Conservation (phyloP, 352 stramenopile genomes). For the Globisporangium middletonii region DNA sequence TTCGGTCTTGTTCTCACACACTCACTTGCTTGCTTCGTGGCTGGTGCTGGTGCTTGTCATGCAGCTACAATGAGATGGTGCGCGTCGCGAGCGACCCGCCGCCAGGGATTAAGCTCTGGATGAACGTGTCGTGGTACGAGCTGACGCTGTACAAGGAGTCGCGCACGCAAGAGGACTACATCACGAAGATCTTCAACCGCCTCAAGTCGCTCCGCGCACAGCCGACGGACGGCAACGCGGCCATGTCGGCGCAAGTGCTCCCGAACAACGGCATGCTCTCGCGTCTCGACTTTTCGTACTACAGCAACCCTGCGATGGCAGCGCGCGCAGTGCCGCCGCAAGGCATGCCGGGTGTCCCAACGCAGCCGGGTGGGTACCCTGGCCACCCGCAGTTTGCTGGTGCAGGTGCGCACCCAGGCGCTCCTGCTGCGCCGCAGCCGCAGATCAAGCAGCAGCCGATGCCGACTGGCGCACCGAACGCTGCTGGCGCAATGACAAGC, state of each 20-base stretch:
- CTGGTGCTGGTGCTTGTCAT: slow-evolving; percentile 4
- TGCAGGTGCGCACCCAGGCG: neutral
- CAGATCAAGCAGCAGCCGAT: slow-evolving; percentile 15
- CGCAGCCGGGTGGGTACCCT: slow-evolving; percentile 30
- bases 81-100: slow-evolving; percentile 72
- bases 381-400: slow-evolving; percentile 32
- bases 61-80: slow-evolving; percentile 80
- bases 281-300: slow-evolving; percentile 69
- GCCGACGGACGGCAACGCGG: slow-evolving; percentile 65
- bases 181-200: slow-evolving; percentile 84
- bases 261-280: slow-evolving; percentile 71
- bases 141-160: slow-evolving; percentile 81
- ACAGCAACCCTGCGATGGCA: slow-evolving; percentile 55
- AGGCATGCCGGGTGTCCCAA: slow-evolving; percentile 10
- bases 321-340: slow-evolving; percentile 21
- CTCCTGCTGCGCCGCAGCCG: slow-evolving; percentile 4
- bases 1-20: neutral
- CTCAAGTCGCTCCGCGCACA: slow-evolving; percentile 72
- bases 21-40: neutral
- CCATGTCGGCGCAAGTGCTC: slow-evolving; percentile 52
- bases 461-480: neutral
- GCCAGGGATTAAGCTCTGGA: slow-evolving; percentile 81
- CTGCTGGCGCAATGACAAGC: slow-evolving; percentile 15
- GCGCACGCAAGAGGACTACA: slow-evolving; percentile 81
- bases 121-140: slow-evolving; percentile 86